Evolutionary conservation across 495 filamentous ascomycete species (phyloP).

Genomic region (Lasiosphaeriaceae sp.): DNA sequence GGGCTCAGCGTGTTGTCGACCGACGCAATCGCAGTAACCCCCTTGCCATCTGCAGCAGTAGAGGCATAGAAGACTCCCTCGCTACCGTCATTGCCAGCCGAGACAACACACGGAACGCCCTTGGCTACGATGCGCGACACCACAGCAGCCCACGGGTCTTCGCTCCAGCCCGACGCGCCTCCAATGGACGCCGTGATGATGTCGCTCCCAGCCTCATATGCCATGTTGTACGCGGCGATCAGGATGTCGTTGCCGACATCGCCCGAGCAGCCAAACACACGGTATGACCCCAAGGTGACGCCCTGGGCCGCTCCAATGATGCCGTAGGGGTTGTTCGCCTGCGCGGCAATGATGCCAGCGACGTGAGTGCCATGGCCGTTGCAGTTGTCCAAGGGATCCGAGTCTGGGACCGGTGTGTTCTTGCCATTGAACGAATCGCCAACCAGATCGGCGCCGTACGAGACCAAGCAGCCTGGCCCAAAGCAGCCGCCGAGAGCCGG

Average conservation of each 20-base stretch:
- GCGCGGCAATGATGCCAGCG: slow-evolving; percentile 52
- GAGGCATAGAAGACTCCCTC: slow-evolving; percentile 52
- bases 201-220: slow-evolving; percentile 54
- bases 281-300: slow-evolving; percentile 52
- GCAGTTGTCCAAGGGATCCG: slow-evolving; percentile 43
- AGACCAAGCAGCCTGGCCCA: slow-evolving; percentile 50
- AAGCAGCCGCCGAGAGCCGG: slow-evolving; percentile 58
- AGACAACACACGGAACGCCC: slow-evolving; percentile 52
- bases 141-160: slow-evolving; percentile 52
- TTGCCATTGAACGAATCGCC: slow-evolving; percentile 46
- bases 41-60: slow-evolving; percentile 49
- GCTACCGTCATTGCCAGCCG: slow-evolving; percentile 52
- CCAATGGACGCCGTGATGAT: slow-evolving; percentile 60
- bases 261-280: slow-evolving; percentile 50
- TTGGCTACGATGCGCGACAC: slow-evolving; percentile 52
- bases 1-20: slow-evolving; percentile 46
- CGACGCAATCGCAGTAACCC: slow-evolving; percentile 50
- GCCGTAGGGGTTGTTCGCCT: slow-evolving; percentile 43
- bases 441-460: slow-evolving; percentile 51
- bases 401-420: slow-evolving; percentile 41
- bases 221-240: slow-evolving; percentile 53
- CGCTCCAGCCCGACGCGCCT: slow-evolving; percentile 51
- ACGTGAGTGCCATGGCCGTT: slow-evolving; percentile 49
- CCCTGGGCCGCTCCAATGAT: slow-evolving; percentile 54
- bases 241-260: slow-evolving; percentile 49